phyloP scores from a whole-genome alignment of 2,329 filamentous ascomycete genomes.

The Podosphaera aphanis region DNA sequence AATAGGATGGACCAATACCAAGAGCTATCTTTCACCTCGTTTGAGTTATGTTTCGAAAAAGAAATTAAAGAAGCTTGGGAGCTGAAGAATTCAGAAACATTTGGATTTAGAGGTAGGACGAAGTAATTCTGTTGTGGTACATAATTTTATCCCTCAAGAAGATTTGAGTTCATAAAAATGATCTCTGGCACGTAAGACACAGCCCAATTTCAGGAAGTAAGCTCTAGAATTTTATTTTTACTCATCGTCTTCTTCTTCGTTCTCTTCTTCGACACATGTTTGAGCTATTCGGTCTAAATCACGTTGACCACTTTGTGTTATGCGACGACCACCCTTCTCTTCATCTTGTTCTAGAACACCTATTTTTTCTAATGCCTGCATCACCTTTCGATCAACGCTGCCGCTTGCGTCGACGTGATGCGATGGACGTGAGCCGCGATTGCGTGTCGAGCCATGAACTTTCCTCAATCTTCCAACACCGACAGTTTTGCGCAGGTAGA shows the following conservation, averaged over 20 bases:
- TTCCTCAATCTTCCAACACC: constrained; percentile 95
- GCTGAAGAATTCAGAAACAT: no score
- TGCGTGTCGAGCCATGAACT: constrained; percentile 89
- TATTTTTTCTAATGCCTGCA: constrained; percentile 98
- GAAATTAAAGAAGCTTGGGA: no score
- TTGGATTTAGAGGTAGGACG: no score
- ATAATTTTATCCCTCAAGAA: no score
- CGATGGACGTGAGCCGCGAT: constrained; percentile 75
- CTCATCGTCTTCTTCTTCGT: constrained; percentile 47
- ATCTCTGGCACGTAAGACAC: no score
- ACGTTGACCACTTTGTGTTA: constrained; percentile 94
- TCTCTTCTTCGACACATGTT: constrained; percentile 51
- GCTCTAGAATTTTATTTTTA: constrained; percentile 19
- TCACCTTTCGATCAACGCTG: constrained; percentile 87
- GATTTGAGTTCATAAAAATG: no score
- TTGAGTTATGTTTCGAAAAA: no score
- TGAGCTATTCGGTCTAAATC: constrained; percentile 88
- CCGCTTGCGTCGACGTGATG: constrained; percentile 92
- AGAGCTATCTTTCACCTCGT: no score
- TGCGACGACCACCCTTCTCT: constrained; percentile 94
- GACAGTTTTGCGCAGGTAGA: constrained; percentile 98
- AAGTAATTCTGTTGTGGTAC: no score
- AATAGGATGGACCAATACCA: no score
- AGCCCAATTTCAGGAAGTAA: no score
- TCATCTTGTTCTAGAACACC: constrained; percentile 93